Evolutionary conservation across 129 eudicot species (phyloP), one percentile per base, ranked within the genome.

Genomic region (Ambrosia artemisiifolia): DNA sequence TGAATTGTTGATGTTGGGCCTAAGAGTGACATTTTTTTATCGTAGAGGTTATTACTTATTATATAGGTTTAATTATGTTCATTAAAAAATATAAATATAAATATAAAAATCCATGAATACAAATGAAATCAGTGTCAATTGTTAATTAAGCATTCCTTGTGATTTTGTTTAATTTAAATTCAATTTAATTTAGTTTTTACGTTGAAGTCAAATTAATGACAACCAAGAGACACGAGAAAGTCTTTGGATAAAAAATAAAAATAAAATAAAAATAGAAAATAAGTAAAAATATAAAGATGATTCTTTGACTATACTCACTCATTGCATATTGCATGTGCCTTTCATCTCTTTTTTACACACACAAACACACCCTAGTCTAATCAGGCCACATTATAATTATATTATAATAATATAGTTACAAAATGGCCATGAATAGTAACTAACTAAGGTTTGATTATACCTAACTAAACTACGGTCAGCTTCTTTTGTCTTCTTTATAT

Each of bases 291-390:
- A 53, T 48, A 57, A 30, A 76, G 62, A 77, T 77, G 81, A 48
- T 69, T 77, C 70, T 36, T 60, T 77, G 81, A 76, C 63, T 47
- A 47, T 18, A 60, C 47, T 28, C 12, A 16, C 65, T 30, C 65
- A 53, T 70, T 61, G 76, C 76, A 77, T 49, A 53, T 70, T 61
- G 81, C 81, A 69, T 49, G 65, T 69, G 76, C 56, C 32, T 56
- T 59, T 77, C 69, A 36, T 72, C 44, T 9, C 67, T n/a, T 48
- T 18, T 14, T 40, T 38, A 40, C 44, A 59, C 42, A 56, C 55
- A 56, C 36, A 70, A 12, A 54, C 65, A 55, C 65, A 54, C 24
- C 54, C 40, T 67, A 11, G 24, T 42, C 24, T 36, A 14, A 74
- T 47, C 57, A 54, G 20, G 56, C 73, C 44, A 69, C 69, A 77